Evolutionary conservation across 2,329 filamentous ascomycete genomes (phyloP).

Genomic region (Blastomyces emzantsi): DNA sequence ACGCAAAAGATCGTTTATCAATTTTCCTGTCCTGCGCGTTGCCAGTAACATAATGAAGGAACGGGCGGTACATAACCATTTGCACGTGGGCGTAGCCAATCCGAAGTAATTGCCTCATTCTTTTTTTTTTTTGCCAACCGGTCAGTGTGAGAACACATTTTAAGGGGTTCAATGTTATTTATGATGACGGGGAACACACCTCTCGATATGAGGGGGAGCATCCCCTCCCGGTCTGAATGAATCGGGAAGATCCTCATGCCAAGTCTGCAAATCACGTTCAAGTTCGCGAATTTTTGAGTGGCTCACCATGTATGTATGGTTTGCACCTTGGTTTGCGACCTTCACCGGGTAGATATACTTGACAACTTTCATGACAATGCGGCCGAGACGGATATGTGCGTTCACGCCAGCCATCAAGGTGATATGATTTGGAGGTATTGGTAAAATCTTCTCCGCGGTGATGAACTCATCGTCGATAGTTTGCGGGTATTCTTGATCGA

Average conservation of each 20-base stretch:
- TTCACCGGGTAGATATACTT: conserved; percentile 57
- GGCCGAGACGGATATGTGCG: conserved; percentile 50
- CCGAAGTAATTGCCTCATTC: conserved; percentile 52
- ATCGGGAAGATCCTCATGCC: conserved; percentile 60
- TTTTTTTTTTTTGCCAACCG: conserved; percentile 27
- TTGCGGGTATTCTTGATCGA: conserved; percentile 41
- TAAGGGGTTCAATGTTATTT: not conserved
- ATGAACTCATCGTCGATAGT: conserved; percentile 42
- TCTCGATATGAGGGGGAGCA: conserved; percentile 61
- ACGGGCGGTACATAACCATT: conserved; percentile 56
- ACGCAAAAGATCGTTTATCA: conserved; percentile 56
- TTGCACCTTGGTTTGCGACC: conserved; percentile 34
- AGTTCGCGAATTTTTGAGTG: conserved; percentile 57
- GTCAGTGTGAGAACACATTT: conserved; percentile 8
- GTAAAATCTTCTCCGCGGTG: conserved; percentile 37
- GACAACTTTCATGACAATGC: conserved; percentile 53
- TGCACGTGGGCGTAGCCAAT: conserved; percentile 57
- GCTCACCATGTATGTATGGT: conserved; percentile 52
- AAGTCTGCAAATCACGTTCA: conserved; percentile 53
- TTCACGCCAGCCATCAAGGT: conserved; percentile 53
- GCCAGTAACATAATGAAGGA: conserved; percentile 54
- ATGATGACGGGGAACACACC: conserved; percentile 44
- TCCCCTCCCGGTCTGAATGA: conserved; percentile 72
- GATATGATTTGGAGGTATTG: conserved; percentile 47
- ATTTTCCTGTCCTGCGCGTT: conserved; percentile 42